Evolutionary conservation across 78 protist genomes (phyloP).

Genomic region (Dictyostelium citrinum): DNA sequence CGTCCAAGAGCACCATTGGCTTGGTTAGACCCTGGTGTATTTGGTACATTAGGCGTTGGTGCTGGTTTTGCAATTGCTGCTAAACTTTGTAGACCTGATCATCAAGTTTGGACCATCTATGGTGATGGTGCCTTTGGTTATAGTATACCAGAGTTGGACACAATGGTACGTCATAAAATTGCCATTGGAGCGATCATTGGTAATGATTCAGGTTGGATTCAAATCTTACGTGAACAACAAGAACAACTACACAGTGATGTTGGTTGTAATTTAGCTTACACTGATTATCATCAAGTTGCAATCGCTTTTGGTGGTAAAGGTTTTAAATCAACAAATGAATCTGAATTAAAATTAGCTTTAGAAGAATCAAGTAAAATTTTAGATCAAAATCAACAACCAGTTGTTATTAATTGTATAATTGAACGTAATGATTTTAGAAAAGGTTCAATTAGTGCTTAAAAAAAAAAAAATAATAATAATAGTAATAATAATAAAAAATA

Average conservation of each 20-base stretch:
- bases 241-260: slow-evolving; percentile 35
- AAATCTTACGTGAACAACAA: slow-evolving; percentile 59
- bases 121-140: slow-evolving; percentile 92
- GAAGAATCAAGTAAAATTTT: slow-evolving; percentile 22
- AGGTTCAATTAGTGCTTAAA: slow-evolving; percentile 86
- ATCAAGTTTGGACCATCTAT: slow-evolving; percentile 86
- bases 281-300: slow-evolving; percentile 65
- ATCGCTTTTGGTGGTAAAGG: slow-evolving; percentile 84
- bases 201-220: slow-evolving; percentile 90
- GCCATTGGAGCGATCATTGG: slow-evolving; percentile 85
- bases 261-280: slow-evolving; percentile 72
- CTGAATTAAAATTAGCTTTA: slow-evolving; percentile 27
- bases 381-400: slow-evolving; percentile 53
- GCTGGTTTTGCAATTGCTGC: slow-evolving; percentile 90
- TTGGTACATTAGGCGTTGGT: slow-evolving; percentile 90
- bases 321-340: not conserved
- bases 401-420: slow-evolving; percentile 83
- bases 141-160: slow-evolving; percentile 84
- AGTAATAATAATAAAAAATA: not conserved
- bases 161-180: slow-evolving; percentile 72
- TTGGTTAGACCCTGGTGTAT: slow-evolving; percentile 90
- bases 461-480: not conserved
- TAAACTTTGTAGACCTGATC: slow-evolving; percentile 73
- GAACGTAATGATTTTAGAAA: slow-evolving; percentile 84
- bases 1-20: slow-evolving; percentile 84